Percentiles rank a stretch among this genome's conserved stretches.
Conservation (phyloP, 2,329 filamentous ascomycete genomes). For the Aspergillus niger region DNA sequence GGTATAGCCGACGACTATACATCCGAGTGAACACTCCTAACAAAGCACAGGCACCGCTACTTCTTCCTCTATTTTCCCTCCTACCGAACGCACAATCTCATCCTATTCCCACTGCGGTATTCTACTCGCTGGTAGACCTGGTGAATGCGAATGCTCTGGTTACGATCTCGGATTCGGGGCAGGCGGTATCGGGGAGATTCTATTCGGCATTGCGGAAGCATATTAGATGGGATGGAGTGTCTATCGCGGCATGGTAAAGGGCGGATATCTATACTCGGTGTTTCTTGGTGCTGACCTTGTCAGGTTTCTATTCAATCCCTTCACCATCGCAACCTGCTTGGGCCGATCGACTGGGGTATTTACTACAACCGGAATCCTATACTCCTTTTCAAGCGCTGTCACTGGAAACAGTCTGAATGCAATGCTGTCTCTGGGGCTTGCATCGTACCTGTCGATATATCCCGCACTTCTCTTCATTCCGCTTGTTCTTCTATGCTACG, state of each 20-base stretch:
- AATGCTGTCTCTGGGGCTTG: constrained; percentile 82
- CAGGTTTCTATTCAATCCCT: constrained; percentile 92
- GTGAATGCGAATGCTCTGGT: constrained; percentile 78
- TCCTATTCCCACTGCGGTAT: constrained; percentile 72
- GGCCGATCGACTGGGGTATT: constrained; percentile 87
- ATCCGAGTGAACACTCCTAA: constrained; percentile 4
- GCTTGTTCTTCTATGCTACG: constrained; percentile 76
- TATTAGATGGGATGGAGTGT: constrained; percentile 71
- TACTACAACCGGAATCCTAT: constrained; percentile 82
- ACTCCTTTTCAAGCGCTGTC: constrained; percentile 79
- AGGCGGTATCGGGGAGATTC: constrained; percentile 70
- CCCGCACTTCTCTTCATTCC: constrained; percentile 84
- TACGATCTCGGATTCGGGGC: constrained; percentile 77
- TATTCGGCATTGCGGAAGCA: constrained; percentile 78
- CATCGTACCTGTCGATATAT: constrained; percentile 89
- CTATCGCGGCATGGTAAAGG: constrained; percentile 74
- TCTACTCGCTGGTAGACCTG: constrained; percentile 81
- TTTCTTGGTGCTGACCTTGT: constrained; percentile 8
- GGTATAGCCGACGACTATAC: constrained; percentile 40
- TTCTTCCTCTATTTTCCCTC: constrained; percentile 88
- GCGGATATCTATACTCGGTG: not conserved
- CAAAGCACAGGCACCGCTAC: constrained; percentile 70
- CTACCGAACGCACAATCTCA: constrained; percentile 69
- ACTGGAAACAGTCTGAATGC: constrained; percentile 71
- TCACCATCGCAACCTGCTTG: constrained; percentile 87